Evolutionary conservation across 495 filamentous ascomycete genomes (phyloP), one percentile per base, ranked within the genome.

Genomic region (Penicillium parvum): DNA sequence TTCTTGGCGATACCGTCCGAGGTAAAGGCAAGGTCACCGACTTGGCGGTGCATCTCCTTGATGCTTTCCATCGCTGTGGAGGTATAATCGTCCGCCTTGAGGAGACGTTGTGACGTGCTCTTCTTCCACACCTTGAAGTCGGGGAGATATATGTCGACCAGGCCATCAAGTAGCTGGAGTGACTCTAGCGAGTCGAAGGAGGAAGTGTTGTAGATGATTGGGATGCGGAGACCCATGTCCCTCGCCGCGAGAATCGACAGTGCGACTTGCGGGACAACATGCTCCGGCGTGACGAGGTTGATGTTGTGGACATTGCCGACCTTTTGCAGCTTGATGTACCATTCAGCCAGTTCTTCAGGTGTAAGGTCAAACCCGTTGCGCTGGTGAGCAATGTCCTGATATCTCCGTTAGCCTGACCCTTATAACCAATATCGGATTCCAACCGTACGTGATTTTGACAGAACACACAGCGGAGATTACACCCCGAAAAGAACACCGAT

Each of bases 121-220:
- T 60, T 56, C 10, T 68, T 71, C 85, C 85, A 90, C 3, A 87
- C 78, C 52, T 90, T 89, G 69, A 90, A 88, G 49, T 89, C 85
- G 0, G 85, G 78, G 7, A 89, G 68, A 57, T 88, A 89, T 29
- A 90, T 85, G 57, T 90, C 85, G 0, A 90, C 77, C 7, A 89
- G 67, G 0, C 85, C 86, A 49, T 88, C 81, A 30, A 90, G 66
- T 2, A 90, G 65, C 25, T 77, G 58, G 0, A 90, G 57, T 0
- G 80, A 85, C 0, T 75, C 79, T 3, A 85, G 60, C 1, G 79
- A 85, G 61, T 89, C 86, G 49, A 83, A 89, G 4, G 78, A 78
- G 0, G 82, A 85, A 0, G 85, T 88, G 47, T 89, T 90, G 67
- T 90, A 88, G 23, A 90, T 68, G 43, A 89, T 81, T 3, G 86